Base-by-base conservation (phyloP, 176 grass and related monocot species). In the Musa beccarii region DNA sequence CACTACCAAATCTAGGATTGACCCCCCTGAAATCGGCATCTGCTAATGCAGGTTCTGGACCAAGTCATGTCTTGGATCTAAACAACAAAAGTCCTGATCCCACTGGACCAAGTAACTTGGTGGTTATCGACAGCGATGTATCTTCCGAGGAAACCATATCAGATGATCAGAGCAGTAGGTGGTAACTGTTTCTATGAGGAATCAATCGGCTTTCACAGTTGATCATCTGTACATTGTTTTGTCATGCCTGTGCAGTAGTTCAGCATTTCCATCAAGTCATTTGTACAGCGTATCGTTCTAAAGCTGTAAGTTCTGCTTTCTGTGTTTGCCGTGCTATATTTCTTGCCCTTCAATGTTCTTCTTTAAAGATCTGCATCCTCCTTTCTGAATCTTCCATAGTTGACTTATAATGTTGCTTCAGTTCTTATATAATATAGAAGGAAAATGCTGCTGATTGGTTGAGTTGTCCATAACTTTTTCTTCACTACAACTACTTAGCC, bases 131-230 rank as follows among this genome's bases (percentile, higher is more conserved):
- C 43, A 81, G 82, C 0, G 84, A 87, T 19, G 87, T 54, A 2
- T 89, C 90, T 14, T 92, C 90, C 0, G 90, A 92, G 85, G 84
- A 89, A 82, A 89, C 90, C 0, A 83, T 92, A 67, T 92, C 87
- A 5, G 90, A 92, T 74, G 53, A 74, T 56, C 72, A 74, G 13
- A 53, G 72, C 13, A 74, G 5, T 74, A 55, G 51, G 14, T 57
- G 72, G 49, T 70, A 70, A 9, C 68, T 51, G 34, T 2, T 21
- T 49, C 68, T 21, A 70, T 52, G 11, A 70, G 63, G 51, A 70
- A 70, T 70, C 21, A 70, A 70, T 70, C 12, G 19, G 34, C 19
- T 22, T 20, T 43, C 26, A 22, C 10, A 11, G 49, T 70, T 70
- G 19, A 66, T 11, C 17, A 70, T 70, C 68, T 70, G 68, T 70